Evolutionary conservation across 1,284 basidiomycete genomes (phyloP).

Genomic region (Trichosporon sp.): DNA sequence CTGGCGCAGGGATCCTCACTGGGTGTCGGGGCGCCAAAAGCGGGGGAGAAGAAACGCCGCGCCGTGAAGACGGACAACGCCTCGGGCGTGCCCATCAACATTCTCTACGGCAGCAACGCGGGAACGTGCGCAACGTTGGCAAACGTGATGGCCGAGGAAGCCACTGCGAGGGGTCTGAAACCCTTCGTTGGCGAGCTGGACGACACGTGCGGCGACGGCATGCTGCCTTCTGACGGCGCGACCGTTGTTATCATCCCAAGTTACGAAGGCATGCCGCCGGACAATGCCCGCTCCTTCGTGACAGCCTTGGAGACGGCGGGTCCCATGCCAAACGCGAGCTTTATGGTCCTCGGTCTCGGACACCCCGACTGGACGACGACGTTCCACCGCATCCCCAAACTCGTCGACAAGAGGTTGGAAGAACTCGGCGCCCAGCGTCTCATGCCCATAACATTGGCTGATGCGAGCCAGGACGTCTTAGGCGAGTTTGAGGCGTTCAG

Average conservation of each 20-base stretch:
- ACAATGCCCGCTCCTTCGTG: slow-evolving; percentile 12
- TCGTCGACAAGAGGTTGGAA: slow-evolving; percentile 58
- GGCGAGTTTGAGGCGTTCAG: slow-evolving; percentile 16
- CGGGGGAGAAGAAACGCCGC: slow-evolving; percentile 23
- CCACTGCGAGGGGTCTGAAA: slow-evolving; percentile 58
- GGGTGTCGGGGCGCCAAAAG: background rate
- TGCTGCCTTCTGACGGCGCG: slow-evolving; percentile 59
- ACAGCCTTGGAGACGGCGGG: background rate
- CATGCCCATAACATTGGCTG: slow-evolving; percentile 12
- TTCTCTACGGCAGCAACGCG: slow-evolving; percentile 56
- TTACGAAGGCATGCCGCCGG: slow-evolving; percentile 58
- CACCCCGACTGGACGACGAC: slow-evolving; percentile 63
- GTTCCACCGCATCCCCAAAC: slow-evolving; percentile 61
- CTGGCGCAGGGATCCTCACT: slow-evolving; percentile 17
- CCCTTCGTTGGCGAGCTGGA: slow-evolving; percentile 59
- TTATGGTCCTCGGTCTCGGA: slow-evolving; percentile 62
- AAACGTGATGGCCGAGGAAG: slow-evolving; percentile 59
- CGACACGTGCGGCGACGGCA: slow-evolving; percentile 51
- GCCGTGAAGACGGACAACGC: background rate
- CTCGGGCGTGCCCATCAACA: slow-evolving; percentile 45
- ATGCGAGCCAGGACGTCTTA: slow-evolving; percentile 11
- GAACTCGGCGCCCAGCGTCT: slow-evolving; percentile 58
- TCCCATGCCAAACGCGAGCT: slow-evolving; percentile 45
- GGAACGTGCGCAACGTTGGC: slow-evolving; percentile 62
- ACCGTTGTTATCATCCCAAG: slow-evolving; percentile 62